These are phyloP conservation scores for Saccharomyces hybrid DNA, from an alignment of 1,139 yeast species.

Conservation along the genomic window DNA sequence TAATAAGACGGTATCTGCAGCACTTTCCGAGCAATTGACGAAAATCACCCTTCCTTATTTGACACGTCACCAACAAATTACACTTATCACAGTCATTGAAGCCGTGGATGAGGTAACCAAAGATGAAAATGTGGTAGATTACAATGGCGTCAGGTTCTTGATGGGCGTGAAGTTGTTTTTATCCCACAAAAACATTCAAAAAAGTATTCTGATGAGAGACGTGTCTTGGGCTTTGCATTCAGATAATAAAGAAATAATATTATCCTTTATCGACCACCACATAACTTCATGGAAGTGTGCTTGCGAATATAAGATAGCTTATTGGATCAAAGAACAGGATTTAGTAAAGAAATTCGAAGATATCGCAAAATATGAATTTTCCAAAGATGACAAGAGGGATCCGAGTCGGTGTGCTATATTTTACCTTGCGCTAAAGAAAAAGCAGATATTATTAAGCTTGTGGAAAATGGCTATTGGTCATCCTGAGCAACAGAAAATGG, in stretches of 20 bases:
- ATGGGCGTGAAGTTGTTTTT: constrained; percentile 67
- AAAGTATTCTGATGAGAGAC: constrained; percentile 65
- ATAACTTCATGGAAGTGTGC: constrained; percentile 55
- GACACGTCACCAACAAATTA: constrained; percentile 86
- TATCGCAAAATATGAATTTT: constrained; percentile 62
- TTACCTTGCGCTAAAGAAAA: constrained; percentile 70
- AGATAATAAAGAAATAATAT: constrained; percentile 61
- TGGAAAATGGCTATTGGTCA: constrained; percentile 78
- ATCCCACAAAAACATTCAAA: constrained; percentile 42
- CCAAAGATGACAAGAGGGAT: constrained; percentile 42
- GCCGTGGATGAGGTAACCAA: constrained; percentile 52
- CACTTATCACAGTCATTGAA: constrained; percentile 61
- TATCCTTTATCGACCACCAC: constrained; percentile 48
- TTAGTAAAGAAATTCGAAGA: constrained; percentile 52
- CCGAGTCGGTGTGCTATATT: constrained; percentile 70
- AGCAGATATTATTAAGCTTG: constrained; percentile 65
- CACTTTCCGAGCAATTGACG: constrained; percentile 53
- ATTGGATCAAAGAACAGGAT: constrained; percentile 59
- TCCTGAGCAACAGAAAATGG: constrained; percentile 74
- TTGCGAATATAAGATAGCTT: constrained; percentile 55
- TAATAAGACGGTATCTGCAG: constrained; percentile 39
- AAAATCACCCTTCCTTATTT: constrained; percentile 66
- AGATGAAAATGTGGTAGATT: constrained; percentile 50
- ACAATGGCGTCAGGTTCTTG: constrained; percentile 63
- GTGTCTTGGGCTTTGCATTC: constrained; percentile 83